Conservation (phyloP, 345 rosid genomes). For the Moricandia arvensis region DNA sequence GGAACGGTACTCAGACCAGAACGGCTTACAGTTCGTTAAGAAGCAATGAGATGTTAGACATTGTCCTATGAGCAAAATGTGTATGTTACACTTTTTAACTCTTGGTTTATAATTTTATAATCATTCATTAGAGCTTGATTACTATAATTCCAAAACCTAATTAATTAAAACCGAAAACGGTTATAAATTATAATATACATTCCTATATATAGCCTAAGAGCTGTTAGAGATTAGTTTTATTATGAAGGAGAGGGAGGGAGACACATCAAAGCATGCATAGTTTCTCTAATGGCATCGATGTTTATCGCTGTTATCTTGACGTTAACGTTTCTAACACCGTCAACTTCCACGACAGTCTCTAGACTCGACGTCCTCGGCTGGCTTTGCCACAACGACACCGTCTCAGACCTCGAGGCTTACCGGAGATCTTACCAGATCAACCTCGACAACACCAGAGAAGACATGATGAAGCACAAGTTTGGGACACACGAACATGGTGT, state of each 20-base stretch:
- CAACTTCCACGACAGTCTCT: constrained; percentile 8
- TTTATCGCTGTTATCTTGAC: constrained; percentile 10
- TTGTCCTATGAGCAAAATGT: constrained; percentile 30
- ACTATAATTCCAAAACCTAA: background rate
- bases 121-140: background rate
- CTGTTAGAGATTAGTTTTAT: background rate
- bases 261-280: background rate
- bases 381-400: constrained; percentile 30
- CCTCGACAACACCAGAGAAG: constrained; percentile 30
- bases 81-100: constrained; percentile 4
- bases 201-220: constrained; percentile 3
- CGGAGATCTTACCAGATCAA: constrained; percentile 19
- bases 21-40: constrained; percentile 83
- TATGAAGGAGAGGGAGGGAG: background rate
- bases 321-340: constrained; percentile 7
- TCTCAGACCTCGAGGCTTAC: constrained; percentile 35
- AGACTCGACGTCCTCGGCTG: constrained; percentile 38
- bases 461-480: constrained; percentile 37
- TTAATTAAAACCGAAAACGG: background rate
- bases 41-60: constrained; percentile 42
- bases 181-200: background rate
- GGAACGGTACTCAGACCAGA: constrained; percentile 85
- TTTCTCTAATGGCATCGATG: constrained; percentile 19
- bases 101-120: constrained; percentile 8
- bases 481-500: constrained; percentile 40